These are phyloP conservation scores for Solanum pennellii DNA, from an alignment of 257 asterid genomes.

Conservation along the genomic window DNA sequence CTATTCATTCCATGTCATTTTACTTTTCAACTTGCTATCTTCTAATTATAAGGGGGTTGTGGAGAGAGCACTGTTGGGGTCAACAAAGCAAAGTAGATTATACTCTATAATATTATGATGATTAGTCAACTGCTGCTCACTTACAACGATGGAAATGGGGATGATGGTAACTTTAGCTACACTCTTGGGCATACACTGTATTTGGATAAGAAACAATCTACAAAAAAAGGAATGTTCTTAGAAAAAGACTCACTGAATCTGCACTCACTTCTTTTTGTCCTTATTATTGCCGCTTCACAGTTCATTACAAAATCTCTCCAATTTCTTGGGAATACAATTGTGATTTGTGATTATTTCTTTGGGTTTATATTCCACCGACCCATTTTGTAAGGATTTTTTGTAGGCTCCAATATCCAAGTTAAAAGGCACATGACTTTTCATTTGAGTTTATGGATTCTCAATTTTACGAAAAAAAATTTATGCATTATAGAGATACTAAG, in stretches of 20 bases:
- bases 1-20: background rate
- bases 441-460: background rate
- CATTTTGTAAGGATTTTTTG: background rate
- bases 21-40: background rate
- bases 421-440: background rate
- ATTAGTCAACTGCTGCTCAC: slow-evolving; percentile 7
- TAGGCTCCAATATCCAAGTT: background rate
- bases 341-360: background rate
- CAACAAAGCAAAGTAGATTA: background rate
- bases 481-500: background rate
- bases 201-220: background rate
- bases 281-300: background rate
- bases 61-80: background rate
- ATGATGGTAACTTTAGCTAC: background rate
- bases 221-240: slow-evolving; percentile 6
- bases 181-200: slow-evolving; percentile 4
- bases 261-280: no score
- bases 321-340: slow-evolving; percentile 5
- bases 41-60: no score
- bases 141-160: background rate
- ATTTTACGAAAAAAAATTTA: background rate
- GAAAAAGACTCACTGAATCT: background rate
- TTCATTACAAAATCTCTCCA: background rate
- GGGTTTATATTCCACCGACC: background rate
- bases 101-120: background rate